Base-by-base conservation (phyloP, 78 protist genomes). In the Tieghemostelium lacteum region DNA sequence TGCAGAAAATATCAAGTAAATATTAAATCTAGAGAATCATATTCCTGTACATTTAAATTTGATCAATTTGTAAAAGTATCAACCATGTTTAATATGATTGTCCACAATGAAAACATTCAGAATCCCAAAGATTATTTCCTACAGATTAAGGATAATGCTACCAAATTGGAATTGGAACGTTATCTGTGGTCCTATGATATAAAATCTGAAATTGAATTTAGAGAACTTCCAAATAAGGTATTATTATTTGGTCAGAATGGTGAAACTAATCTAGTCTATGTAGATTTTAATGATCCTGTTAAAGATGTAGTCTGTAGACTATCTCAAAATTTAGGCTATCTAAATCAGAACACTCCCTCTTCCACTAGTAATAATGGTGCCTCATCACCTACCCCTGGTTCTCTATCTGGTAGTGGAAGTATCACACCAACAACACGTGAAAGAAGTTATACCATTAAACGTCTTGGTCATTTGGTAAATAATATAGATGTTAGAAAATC, bases 161-260 rank as follows among this genome's bases (percentile, higher is more conserved):
- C 52, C 1, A n/a, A n/a, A n/a, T 24, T 83, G 2, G 91, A 83
- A 36, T 37, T 28, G 26, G 63, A 69, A 45, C 54, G 91, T n/a
- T 83, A 40, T 12, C 42, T 83, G 52, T 83, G 91, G 91, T 83
- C 91, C 0, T 83, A 83, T 34, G 91, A 83, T 75, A 75, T 63
- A 22, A 75, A 75, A 20, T 19, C 39, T 73, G 91, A 83, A 45
- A 54, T 83, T 2, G 91, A 83, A 42, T 83, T 83, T 34, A 83
- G 58, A 45, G 91, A 83, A 31, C 26, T 37, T 33, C 71, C 91
- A 54, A 83, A 83, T 14, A 33, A 73, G 55, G n/a, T 83, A 22
- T 66, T 64, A 17, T 19, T 83, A 42, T 83, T 83, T 83, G 75
- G 66, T 39, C 65, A 69, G 22, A 73, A 60, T 58, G 91, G 91